A percentile compares a stretch with the other conserved stretches of the same genome.
phyloP scores from a whole-genome alignment of 306 rosid species.

The Abrus precatorius region DNA sequence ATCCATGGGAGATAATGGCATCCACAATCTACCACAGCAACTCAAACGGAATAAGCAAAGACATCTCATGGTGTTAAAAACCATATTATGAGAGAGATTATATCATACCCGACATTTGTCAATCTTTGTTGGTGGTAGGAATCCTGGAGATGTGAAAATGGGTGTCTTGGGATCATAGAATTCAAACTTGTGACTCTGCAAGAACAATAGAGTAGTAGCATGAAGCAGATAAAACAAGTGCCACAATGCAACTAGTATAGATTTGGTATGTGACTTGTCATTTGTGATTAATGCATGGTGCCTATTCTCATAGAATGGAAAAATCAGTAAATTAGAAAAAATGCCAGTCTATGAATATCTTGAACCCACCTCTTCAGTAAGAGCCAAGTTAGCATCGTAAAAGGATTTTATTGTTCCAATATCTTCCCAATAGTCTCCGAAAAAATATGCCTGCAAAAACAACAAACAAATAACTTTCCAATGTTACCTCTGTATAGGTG shows the following conservation, averaged over 20 bases:
- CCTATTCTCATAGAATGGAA: conserved; percentile 13
- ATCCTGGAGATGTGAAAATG: conserved; percentile 89
- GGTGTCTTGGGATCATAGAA: conserved; percentile 93
- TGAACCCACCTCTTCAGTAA: conserved; percentile 79
- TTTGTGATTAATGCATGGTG: background rate
- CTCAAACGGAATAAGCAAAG: conserved; percentile 50
- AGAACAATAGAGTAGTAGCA: conserved; percentile 9
- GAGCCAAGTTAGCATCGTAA: conserved; percentile 88
- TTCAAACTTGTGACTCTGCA: conserved; percentile 77
- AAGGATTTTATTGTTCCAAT: conserved; percentile 89
- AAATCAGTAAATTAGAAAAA: background rate
- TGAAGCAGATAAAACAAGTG: background rate
- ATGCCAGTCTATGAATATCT: background rate
- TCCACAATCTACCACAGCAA: conserved; percentile 71
- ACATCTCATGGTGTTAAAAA: conserved; percentile 25
- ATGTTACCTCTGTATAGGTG: conserved; percentile 14
- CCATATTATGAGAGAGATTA: conserved; percentile 4
- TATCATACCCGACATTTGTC: conserved; percentile 76
- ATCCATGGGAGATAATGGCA: conserved; percentile 96
- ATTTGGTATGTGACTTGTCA: background rate
- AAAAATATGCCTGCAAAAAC: conserved; percentile 73
- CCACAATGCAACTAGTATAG: background rate
- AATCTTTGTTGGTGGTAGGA: conserved; percentile 92
- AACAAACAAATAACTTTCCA: conserved; percentile 23
- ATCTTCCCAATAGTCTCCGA: conserved; percentile 96